These are phyloP conservation scores for Debaryomyces prosopidis DNA, from an alignment of 805 yeast genomes.

Conservation along the genomic window DNA sequence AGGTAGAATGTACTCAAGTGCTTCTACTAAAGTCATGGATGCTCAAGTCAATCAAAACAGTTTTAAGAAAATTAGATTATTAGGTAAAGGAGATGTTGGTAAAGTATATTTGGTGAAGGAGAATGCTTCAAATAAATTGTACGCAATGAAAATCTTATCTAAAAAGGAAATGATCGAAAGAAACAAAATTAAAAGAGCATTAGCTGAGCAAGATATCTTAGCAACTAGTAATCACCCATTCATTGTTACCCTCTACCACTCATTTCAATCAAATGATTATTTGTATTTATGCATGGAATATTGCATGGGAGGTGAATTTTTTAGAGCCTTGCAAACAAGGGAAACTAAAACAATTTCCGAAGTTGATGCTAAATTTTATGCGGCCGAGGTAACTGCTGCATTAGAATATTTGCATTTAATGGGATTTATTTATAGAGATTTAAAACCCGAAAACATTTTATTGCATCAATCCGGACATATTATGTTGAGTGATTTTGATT, in stretches of 20 bases:
- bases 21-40: slow-evolving; percentile 69
- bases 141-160: slow-evolving; percentile 89
- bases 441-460: slow-evolving; percentile 94
- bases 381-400: slow-evolving; percentile 97
- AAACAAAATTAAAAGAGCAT: slow-evolving; percentile 89
- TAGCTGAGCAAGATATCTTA: slow-evolving; percentile 95
- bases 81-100: slow-evolving; percentile 98
- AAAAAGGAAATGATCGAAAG: slow-evolving; percentile 94
- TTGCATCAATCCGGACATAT: slow-evolving; percentile 97
- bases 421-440: slow-evolving; percentile 96
- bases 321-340: slow-evolving; percentile 91
- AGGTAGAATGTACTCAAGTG: slow-evolving; percentile 67
- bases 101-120: slow-evolving; percentile 91
- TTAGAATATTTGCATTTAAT: slow-evolving; percentile 90
- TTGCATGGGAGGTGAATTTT: slow-evolving; percentile 99
- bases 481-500: slow-evolving; percentile 95
- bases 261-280: slow-evolving; percentile 92
- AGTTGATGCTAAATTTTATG: slow-evolving; percentile 88
- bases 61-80: slow-evolving; percentile 83
- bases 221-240: slow-evolving; percentile 97
- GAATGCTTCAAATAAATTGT: slow-evolving; percentile 67
- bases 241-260: slow-evolving; percentile 92
- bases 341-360: slow-evolving; percentile 83
- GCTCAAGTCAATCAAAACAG: slow-evolving; percentile 84
- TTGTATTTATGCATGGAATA: slow-evolving; percentile 96